Evolutionary conservation across 2,329 filamentous ascomycete genomes (phyloP).

Genomic region (Achaetomium macrosporum): DNA sequence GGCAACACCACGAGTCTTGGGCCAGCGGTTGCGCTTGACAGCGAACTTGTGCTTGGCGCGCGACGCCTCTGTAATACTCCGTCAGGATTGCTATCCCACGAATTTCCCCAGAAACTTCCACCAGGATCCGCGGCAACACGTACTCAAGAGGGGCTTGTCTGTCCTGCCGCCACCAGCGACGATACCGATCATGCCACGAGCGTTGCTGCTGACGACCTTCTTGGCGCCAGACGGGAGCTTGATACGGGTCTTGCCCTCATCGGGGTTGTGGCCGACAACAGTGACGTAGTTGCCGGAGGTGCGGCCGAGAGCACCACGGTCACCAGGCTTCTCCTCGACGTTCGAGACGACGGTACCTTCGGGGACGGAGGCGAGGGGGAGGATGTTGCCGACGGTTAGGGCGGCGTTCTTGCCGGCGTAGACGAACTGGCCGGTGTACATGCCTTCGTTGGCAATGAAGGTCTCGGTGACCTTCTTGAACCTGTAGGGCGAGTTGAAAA

Average conservation of each 20-base stretch:
- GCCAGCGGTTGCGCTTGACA: slow-evolving; percentile 99
- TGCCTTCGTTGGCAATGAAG: slow-evolving; percentile 99
- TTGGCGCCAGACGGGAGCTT: slow-evolving; percentile 99
- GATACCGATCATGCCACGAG: slow-evolving; percentile 98
- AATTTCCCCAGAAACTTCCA: not conserved
- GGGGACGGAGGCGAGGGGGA: slow-evolving; percentile 87
- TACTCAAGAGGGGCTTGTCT: slow-evolving; percentile 97
- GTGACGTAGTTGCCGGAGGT: slow-evolving; percentile 99
- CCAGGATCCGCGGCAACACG: slow-evolving; percentile 31
- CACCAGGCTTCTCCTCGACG: slow-evolving; percentile 97
- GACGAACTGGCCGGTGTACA: slow-evolving; percentile 99
- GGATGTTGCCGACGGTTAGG: slow-evolving; percentile 95
- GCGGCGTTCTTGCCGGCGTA: slow-evolving; percentile 99
- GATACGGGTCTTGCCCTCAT: slow-evolving; percentile 99
- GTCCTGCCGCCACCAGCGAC: slow-evolving; percentile 99
- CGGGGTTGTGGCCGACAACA: slow-evolving; percentile 93
- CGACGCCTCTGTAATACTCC: slow-evolving; percentile 70
- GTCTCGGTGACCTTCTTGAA: slow-evolving; percentile 98
- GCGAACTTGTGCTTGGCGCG: slow-evolving; percentile 99
- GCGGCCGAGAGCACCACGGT: slow-evolving; percentile 91
- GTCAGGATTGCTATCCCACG: slow-evolving; percentile 34
- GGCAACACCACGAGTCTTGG: slow-evolving; percentile 99
- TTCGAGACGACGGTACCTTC: slow-evolving; percentile 99
- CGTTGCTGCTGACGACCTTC: slow-evolving; percentile 91
- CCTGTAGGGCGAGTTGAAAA: slow-evolving; percentile 96